These are phyloP conservation scores for Pichia sp. DNA, from an alignment of 1,139 yeast species.

Conservation along the genomic window DNA sequence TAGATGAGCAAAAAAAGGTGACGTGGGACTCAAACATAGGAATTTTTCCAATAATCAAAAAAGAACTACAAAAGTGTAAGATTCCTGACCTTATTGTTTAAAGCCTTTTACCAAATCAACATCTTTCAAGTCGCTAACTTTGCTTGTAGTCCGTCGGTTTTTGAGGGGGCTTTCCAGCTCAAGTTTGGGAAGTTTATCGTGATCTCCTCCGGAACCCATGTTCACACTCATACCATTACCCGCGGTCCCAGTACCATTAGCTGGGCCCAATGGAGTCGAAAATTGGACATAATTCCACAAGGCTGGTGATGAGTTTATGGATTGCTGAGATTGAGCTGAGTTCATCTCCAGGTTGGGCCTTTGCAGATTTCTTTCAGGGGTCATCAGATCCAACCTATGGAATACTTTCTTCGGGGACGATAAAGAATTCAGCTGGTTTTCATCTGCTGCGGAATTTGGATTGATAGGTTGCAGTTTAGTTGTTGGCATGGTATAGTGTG, in stretches of 20 bases:
- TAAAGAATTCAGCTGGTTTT: conserved; percentile 6
- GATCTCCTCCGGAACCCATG: conserved; percentile 1
- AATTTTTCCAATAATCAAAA: neutral
- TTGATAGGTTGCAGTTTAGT: neutral
- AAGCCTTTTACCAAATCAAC: conserved; percentile 43
- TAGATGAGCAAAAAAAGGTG: neutral
- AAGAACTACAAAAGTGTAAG: neutral
- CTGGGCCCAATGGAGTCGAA: conserved; percentile 49
- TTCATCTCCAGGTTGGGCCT: conserved; percentile 14
- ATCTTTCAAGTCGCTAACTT: conserved; percentile 41
- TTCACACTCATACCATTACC: conserved; percentile 7
- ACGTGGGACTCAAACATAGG: neutral
- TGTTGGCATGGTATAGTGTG: conserved; percentile 5
- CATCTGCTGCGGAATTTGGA: neutral
- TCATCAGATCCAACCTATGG: conserved; percentile 13
- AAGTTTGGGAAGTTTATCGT: conserved; percentile 17
- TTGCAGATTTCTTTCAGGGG: conserved; percentile 17
- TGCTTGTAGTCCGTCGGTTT: conserved; percentile 20
- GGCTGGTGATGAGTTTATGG: conserved; percentile 58
- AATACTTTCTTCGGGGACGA: conserved; percentile 15
- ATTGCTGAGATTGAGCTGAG: conserved; percentile 37
- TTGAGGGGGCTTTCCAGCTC: conserved; percentile 30
- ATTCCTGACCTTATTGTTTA: conserved; percentile 24
- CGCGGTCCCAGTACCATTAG: conserved; percentile 3
- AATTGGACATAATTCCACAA: conserved; percentile 77